Percentiles rank a stretch among this genome's conserved stretches.
These are phyloP conservation scores for Puccinia brachypodii DNA, from an alignment of 1,284 basidiomycete genomes.

Conservation along the genomic window DNA sequence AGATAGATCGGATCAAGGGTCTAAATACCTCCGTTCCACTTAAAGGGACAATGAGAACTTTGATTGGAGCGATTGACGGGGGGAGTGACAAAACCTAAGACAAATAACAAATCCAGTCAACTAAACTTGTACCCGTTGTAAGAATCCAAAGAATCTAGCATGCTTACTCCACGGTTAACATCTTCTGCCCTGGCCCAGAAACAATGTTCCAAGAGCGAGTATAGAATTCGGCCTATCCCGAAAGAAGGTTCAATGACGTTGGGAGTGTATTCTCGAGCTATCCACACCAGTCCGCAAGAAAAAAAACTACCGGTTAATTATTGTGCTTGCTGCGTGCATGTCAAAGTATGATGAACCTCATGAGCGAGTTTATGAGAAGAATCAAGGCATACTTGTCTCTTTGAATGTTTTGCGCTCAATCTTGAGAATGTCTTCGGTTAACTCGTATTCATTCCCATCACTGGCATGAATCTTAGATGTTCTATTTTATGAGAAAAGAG, in stretches of 20 bases:
- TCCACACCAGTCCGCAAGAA: background rate
- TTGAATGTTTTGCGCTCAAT: slow-evolving; percentile 85
- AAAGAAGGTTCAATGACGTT: slow-evolving; percentile 99
- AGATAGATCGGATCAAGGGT: slow-evolving; percentile 82
- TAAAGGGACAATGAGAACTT: slow-evolving; percentile 94
- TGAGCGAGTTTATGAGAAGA: background rate
- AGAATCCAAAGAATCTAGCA: slow-evolving; percentile 53
- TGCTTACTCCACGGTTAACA: slow-evolving; percentile 72
- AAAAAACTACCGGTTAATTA: background rate
- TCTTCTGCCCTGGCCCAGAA: slow-evolving; percentile 95
- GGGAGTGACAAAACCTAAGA: slow-evolving; percentile 82
- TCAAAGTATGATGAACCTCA: too few species aligned
- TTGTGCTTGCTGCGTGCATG: too few species aligned
- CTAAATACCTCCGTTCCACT: slow-evolving; percentile 81
- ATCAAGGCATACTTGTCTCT: slow-evolving; percentile 69
- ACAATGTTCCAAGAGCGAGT: slow-evolving; percentile 88
- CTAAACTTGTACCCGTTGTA: slow-evolving; percentile 27
- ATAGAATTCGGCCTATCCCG: slow-evolving; percentile 93
- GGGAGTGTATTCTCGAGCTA: slow-evolving; percentile 90
- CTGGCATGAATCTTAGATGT: slow-evolving; percentile 56
- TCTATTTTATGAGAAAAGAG: background rate
- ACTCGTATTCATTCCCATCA: slow-evolving; percentile 69
- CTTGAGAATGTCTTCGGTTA: slow-evolving; percentile 74
- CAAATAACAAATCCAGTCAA: slow-evolving; percentile 24
- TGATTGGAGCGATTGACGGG: slow-evolving; percentile 87